Evolutionary conservation across 371 early-diverging fungal species (phyloP).

Genomic region (Mortierella sp.): DNA sequence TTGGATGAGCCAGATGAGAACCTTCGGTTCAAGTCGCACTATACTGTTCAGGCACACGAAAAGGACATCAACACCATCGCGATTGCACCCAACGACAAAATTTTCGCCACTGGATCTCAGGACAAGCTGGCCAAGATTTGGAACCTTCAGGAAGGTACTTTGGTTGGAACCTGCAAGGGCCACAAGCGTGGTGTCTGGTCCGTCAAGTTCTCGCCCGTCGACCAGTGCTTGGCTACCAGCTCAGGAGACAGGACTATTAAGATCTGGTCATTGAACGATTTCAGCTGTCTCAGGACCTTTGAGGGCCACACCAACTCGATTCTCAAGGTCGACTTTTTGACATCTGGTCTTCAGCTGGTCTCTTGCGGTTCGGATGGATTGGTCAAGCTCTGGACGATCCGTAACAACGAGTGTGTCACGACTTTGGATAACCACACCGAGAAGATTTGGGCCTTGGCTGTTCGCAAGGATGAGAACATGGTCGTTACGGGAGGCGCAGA

Average conservation of each 20-base stretch:
- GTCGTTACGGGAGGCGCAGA: slow-evolving; percentile 93
- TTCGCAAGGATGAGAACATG: slow-evolving; percentile 78
- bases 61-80: slow-evolving; percentile 97
- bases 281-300: slow-evolving; percentile 90
- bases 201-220: slow-evolving; percentile 91
- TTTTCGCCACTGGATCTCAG: slow-evolving; percentile 97
- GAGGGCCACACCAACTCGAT: slow-evolving; percentile 98
- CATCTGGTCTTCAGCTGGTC: slow-evolving; percentile 89
- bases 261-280: slow-evolving; percentile 93
- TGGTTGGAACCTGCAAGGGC: slow-evolving; percentile 89
- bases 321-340: slow-evolving; percentile 85
- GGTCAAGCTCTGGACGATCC: slow-evolving; percentile 95
- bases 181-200: slow-evolving; percentile 97
- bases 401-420: slow-evolving; percentile 86
- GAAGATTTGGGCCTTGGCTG: slow-evolving; percentile 93
- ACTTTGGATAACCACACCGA: slow-evolving; percentile 96
- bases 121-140: slow-evolving; percentile 98
- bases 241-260: slow-evolving; percentile 96
- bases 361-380: slow-evolving; percentile 94
- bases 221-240: slow-evolving; percentile 88
- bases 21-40: slow-evolving; percentile 74
- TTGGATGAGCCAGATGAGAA: slow-evolving; percentile 60
- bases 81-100: slow-evolving; percentile 91
- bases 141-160: slow-evolving; percentile 87
- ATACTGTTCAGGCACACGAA: slow-evolving; percentile 96